Conservation (phyloP, 352 stramenopile species). For the Pythium rhizo-oryzae region DNA sequence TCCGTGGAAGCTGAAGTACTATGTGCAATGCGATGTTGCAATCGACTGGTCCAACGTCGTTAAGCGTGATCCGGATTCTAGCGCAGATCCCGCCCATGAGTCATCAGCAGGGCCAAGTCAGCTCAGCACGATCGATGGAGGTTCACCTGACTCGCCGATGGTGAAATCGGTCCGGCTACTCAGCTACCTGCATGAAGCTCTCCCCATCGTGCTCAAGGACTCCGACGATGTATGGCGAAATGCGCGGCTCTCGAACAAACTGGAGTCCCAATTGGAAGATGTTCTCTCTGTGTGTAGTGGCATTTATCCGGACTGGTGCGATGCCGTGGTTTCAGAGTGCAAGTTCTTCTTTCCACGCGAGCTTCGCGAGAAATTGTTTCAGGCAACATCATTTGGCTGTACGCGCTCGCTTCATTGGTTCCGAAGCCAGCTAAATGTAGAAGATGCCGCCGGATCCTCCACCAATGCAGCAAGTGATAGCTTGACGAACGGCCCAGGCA, state of each 20-base stretch:
- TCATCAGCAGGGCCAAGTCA: not conserved
- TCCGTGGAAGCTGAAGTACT: slow-evolving; percentile 80
- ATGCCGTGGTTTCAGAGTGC: slow-evolving; percentile 71
- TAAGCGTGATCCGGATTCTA: slow-evolving; percentile 8
- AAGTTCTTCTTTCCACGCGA: slow-evolving; percentile 84
- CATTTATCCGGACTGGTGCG: slow-evolving; percentile 82
- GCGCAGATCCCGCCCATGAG: not conserved
- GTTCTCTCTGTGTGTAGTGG: slow-evolving; percentile 82
- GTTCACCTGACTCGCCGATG: slow-evolving; percentile 15
- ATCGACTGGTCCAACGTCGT: slow-evolving; percentile 50
- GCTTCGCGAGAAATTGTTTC: slow-evolving; percentile 73
- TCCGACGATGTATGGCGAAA: slow-evolving; percentile 58
- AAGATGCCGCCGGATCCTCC: slow-evolving; percentile 32
- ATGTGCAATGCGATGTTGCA: slow-evolving; percentile 68
- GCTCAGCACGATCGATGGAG: slow-evolving; percentile 4
- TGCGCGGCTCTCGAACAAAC: slow-evolving; percentile 76
- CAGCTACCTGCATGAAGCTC: slow-evolving; percentile 52
- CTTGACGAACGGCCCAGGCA: slow-evolving; percentile 25
- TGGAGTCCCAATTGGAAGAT: slow-evolving; percentile 80
- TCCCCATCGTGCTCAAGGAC: slow-evolving; percentile 29
- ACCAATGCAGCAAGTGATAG: slow-evolving; percentile 15
- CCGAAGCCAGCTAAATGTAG: slow-evolving; percentile 63
- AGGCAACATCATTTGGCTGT: slow-evolving; percentile 77
- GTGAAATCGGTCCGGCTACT: slow-evolving; percentile 51
- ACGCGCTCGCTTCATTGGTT: slow-evolving; percentile 85